Evolutionary conservation across 2,329 filamentous ascomycete species (phyloP).

Genomic region (Microdochium trichocladiopsis): DNA sequence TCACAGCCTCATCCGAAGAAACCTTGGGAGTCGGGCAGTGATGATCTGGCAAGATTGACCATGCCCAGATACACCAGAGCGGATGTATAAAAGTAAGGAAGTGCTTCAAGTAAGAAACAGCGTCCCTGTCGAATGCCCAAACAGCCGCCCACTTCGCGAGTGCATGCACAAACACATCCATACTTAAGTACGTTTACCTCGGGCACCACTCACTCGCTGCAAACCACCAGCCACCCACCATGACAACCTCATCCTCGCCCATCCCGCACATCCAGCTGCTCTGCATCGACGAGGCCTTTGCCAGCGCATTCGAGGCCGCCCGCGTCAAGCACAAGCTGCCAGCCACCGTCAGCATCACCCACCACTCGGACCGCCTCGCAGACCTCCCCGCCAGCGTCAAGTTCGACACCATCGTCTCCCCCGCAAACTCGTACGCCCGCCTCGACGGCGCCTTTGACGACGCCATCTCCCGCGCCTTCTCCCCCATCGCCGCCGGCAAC

Average conservation of each 20-base stretch:
- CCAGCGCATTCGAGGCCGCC: slow-evolving; percentile 30
- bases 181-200: no score
- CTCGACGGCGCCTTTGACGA: slow-evolving; percentile 49
- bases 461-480: slow-evolving; percentile 41
- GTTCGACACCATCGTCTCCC: slow-evolving; percentile 44
- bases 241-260: background rate
- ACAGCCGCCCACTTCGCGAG: no score
- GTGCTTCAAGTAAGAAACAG: no score
- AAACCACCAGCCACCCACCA: no score
- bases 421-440: slow-evolving; percentile 45
- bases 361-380: slow-evolving; percentile 31
- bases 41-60: no score
- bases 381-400: slow-evolving; percentile 22
- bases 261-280: slow-evolving; percentile 27
- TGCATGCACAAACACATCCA: no score
- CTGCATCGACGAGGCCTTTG: slow-evolving; percentile 28
- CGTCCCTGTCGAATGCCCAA: no score
- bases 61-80: no score
- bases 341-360: slow-evolving; percentile 18
- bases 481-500: slow-evolving; percentile 18
- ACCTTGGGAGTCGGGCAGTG: no score
- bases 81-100: no score
- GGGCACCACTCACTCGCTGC: no score
- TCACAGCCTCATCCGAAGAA: no score
- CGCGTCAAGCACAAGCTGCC: slow-evolving; percentile 20